Conservation (phyloP, 768 basidiomycete genomes). For the Candolleomyces eurysporus region DNA sequence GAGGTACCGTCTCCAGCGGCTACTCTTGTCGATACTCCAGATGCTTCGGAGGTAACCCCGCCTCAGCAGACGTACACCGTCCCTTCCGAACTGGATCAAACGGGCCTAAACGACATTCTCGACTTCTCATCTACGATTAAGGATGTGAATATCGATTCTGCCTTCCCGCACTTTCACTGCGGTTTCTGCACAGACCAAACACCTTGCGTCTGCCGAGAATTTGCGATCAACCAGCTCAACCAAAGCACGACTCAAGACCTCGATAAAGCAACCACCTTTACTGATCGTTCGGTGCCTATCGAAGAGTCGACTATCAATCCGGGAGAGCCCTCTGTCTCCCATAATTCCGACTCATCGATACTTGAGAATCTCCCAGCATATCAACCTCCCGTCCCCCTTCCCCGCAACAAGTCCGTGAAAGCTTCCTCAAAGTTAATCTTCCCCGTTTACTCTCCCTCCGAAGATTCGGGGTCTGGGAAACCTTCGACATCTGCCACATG, state of each 20-base stretch:
- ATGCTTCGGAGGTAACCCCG: not conserved
- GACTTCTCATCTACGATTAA: slow-evolving; percentile 29
- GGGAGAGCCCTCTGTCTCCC: slow-evolving; percentile 6
- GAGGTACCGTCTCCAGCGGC: slow-evolving; percentile 13
- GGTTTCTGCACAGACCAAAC: slow-evolving; percentile 71
- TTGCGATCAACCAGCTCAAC: slow-evolving; percentile 40
- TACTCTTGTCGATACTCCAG: not conserved
- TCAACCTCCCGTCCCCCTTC: slow-evolving; percentile 80
- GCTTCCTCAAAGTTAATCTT: slow-evolving; percentile 51
- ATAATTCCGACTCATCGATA: slow-evolving; percentile 44
- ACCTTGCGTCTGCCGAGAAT: slow-evolving; percentile 77
- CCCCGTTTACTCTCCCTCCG: slow-evolving; percentile 38
- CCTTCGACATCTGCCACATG: slow-evolving; percentile 41
- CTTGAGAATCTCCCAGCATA: slow-evolving; percentile 77
- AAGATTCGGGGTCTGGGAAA: not conserved
- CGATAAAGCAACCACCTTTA: not conserved
- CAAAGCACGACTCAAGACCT: not conserved
- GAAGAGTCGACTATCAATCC: slow-evolving; percentile 8
- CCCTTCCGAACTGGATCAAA: slow-evolving; percentile 25
- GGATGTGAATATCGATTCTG: slow-evolving; percentile 18
- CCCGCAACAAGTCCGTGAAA: slow-evolving; percentile 48
- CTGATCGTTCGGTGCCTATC: not conserved
- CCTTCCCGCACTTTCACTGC: slow-evolving; percentile 57
- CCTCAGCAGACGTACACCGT: slow-evolving; percentile 16
- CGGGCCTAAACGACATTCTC: slow-evolving; percentile 27